These are phyloP conservation scores for Nyctanthes arbortristis DNA, from an alignment of 257 asterid genomes.

Conservation along the genomic window DNA sequence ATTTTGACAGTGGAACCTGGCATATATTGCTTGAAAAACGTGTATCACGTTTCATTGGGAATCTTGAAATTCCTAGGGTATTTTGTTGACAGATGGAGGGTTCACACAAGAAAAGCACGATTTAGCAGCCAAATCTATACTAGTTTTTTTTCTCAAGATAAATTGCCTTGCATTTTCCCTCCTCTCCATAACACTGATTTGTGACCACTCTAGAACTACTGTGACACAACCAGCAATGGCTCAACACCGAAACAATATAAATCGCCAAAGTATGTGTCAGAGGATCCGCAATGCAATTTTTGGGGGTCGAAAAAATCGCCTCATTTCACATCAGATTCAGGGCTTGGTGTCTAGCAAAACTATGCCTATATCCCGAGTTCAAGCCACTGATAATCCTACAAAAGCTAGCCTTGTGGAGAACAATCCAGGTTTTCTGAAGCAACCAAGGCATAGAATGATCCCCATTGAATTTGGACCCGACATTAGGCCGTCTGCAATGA, in stretches of 20 bases:
- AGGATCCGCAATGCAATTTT: constrained; percentile 4
- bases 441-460: not conserved
- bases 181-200: constrained; percentile 4
- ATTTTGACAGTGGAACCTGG: not conserved
- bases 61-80: constrained; percentile 16
- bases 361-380: not conserved
- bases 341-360: not conserved
- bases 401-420: too few species aligned
- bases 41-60: constrained; percentile 6
- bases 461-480: not conserved
- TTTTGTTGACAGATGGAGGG: not conserved
- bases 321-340: not conserved
- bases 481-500: not conserved
- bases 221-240: constrained; percentile 28
- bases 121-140: not conserved
- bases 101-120: constrained; percentile 21
- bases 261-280: not conserved
- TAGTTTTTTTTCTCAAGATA: constrained; percentile 18
- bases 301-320: not conserved
- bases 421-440: not conserved
- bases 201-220: not conserved
- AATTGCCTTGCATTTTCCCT: constrained; percentile 1
- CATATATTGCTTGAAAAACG: not conserved
- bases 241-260: constrained; percentile 8
- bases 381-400: not conserved